A percentile compares a stretch with the other conserved stretches of the same genome.
Evolutionary conservation across 345 rosid species (phyloP).

Genomic region (Eucalyptus marginata): DNA sequence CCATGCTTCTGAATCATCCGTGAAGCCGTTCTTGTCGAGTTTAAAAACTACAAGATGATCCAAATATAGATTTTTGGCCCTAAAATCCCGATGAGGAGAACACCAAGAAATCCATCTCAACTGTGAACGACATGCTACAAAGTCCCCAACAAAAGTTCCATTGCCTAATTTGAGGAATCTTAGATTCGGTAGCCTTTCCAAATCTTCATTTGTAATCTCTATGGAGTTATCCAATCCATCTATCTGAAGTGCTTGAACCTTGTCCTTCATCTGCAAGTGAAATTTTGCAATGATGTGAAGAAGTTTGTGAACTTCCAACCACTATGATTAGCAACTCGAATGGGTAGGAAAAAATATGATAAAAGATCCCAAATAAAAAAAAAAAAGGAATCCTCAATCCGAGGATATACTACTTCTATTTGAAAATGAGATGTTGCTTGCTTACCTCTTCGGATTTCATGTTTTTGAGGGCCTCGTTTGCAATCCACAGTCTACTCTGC

Average conservation of each 20-base stretch:
- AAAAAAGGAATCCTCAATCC: too few relatives aligned
- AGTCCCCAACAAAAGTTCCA: background rate
- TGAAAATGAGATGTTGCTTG: fast-evolving
- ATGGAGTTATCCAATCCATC: fast-evolving
- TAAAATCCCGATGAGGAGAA: fast-evolving
- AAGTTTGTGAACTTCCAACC: background rate
- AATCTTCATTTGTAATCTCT: background rate
- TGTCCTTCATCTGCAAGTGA: background rate
- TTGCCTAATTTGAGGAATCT: background rate
- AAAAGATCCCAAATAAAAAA: too few relatives aligned
- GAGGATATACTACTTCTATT: fast-evolving
- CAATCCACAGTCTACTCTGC: background rate
- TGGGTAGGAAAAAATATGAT: background rate
- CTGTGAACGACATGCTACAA: fast-evolving
- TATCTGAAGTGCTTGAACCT: background rate
- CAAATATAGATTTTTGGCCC: fast-evolving
- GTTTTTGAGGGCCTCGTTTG: background rate
- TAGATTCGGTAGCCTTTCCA: background rate
- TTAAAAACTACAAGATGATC: background rate
- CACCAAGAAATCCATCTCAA: background rate
- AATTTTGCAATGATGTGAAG: background rate
- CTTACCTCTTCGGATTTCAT: background rate
- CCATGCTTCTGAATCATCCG: background rate
- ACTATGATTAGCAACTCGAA: background rate
- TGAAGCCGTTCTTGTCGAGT: background rate